Evolutionary conservation across 2,329 filamentous ascomycete genomes (phyloP), one percentile per base, ranked within the genome.

Genomic region (Sporothrix variecibatus): DNA sequence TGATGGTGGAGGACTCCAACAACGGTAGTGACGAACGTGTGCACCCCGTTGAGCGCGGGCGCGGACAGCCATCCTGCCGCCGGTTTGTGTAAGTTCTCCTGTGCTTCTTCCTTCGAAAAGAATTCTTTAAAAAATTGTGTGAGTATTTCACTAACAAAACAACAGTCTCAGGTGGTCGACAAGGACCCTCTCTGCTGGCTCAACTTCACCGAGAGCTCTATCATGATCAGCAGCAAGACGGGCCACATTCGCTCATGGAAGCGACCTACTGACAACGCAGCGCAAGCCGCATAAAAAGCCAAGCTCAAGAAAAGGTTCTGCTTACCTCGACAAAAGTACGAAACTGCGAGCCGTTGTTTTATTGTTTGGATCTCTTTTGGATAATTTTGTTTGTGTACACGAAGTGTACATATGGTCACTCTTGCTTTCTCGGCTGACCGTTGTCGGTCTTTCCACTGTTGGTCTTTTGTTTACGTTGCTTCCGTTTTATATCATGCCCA

Each of bases 201-300:
- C 53, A 93, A 91, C n/a, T 99, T 99, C 79, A 95, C 95, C 72
- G 92, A 98, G 81, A 92, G 97, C 79, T 92, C 92, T 76, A 97
- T 99, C 77, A 91, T 98, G 80, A 98, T 94, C 49, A 94, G 94
- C 77, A 98, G 94, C 84, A 93, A 94, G 80, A 93, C 91, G 83
- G 95, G 95, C 97, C 85, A 82, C 46, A 81, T 85, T 67, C 81
- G 83, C 74, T 84, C 83, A 8, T 85, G 84, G 84, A 82, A 75
- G 58, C 80, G 84, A 23, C 84, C 84, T 12, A 82, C 82, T 4
- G 83, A 85, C 76, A 79, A 80, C 43, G 80, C 80, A 53, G 79
- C 79, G 1, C 78, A 80, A 49, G 75, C 78, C 0, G n/a, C 65
- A 34, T 72, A 28, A 34, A 7, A 7, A 26, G 23, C 31, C 28